A percentile compares a stretch with the other conserved stretches of the same genome.
Conservation (phyloP, 257 asterid species). For the Perilla frutescens region DNA sequence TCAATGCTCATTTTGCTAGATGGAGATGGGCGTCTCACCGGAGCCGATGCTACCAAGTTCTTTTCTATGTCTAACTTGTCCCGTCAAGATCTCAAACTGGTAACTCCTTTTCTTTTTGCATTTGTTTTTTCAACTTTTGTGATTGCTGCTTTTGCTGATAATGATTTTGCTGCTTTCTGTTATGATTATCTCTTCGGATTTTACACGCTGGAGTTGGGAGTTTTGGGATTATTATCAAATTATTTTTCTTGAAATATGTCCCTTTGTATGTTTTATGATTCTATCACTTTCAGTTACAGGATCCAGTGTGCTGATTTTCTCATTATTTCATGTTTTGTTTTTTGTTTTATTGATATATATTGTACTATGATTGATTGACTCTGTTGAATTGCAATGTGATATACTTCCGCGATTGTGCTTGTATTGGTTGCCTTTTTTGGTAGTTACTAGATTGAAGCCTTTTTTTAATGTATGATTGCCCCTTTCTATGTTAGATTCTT, state of each 20-base stretch:
- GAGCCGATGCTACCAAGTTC: conserved; percentile 88
- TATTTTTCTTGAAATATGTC: not conserved
- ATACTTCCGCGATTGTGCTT: not conserved
- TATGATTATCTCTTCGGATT: not conserved
- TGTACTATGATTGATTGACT: not conserved
- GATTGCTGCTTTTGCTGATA: not conserved
- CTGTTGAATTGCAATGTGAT: not conserved
- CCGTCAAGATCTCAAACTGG: conserved; percentile 96
- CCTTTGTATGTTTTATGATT: not conserved
- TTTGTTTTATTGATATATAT: not conserved
- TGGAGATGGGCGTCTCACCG: conserved; percentile 91
- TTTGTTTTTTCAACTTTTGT: not conserved
- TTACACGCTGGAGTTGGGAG: not conserved
- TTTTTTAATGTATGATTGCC: conserved; percentile 8
- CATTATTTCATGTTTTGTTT: not conserved
- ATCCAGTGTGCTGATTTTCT: conserved; percentile 18
- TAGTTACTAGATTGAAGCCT: conserved; percentile 8
- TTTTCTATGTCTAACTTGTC: conserved; percentile 81
- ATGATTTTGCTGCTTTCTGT: not conserved
- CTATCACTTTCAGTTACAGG: not conserved
- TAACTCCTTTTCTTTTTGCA: not conserved
- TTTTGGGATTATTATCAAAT: not conserved
- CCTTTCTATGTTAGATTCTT: not conserved
- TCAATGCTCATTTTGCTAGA: conserved; percentile 48
- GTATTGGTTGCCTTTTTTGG: conserved; percentile 5